Conservation (phyloP, 2,329 filamentous ascomycete species). For the Coniochaeta hoffmannii region DNA sequence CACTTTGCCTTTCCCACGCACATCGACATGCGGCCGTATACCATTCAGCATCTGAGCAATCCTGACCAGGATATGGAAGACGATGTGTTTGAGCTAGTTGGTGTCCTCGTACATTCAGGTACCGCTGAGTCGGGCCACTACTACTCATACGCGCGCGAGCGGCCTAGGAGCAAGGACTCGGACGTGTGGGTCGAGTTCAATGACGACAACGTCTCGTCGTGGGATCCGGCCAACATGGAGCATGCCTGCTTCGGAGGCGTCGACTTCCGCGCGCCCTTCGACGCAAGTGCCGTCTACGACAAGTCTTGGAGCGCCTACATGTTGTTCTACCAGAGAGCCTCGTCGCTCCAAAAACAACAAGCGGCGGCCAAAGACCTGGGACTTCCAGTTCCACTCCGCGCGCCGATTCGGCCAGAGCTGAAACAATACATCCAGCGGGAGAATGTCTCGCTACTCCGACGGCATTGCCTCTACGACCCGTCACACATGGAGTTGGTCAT, state of each 20-base stretch:
- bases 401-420: conserved; percentile 34
- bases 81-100: conserved; percentile 90
- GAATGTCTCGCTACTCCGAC: conserved; percentile 66
- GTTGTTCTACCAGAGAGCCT: conserved; percentile 87
- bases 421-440: conserved; percentile 58
- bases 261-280: conserved; percentile 44
- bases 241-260: conserved; percentile 72
- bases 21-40: conserved; percentile 87
- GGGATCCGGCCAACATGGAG: conserved; percentile 68
- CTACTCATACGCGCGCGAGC: conserved; percentile 88
- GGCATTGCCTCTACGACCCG: conserved; percentile 73
- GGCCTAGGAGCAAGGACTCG: conserved; percentile 41
- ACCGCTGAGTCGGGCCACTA: conserved; percentile 94
- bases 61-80: conserved; percentile 45
- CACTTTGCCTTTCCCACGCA: conserved; percentile 78
- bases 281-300: conserved; percentile 42
- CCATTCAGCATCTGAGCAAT: conserved; percentile 72
- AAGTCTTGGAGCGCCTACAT: conserved; percentile 91
- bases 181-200: conserved; percentile 86
- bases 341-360: conserved; percentile 51
- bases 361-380: conserved; percentile 31
- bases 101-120: conserved; percentile 86
- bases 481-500: conserved; percentile 61
- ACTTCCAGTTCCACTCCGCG: conserved; percentile 32
- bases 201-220: conserved; percentile 71